Base-by-base conservation (phyloP, 164 flowering plant species). In the Stephania cephalantha region DNA sequence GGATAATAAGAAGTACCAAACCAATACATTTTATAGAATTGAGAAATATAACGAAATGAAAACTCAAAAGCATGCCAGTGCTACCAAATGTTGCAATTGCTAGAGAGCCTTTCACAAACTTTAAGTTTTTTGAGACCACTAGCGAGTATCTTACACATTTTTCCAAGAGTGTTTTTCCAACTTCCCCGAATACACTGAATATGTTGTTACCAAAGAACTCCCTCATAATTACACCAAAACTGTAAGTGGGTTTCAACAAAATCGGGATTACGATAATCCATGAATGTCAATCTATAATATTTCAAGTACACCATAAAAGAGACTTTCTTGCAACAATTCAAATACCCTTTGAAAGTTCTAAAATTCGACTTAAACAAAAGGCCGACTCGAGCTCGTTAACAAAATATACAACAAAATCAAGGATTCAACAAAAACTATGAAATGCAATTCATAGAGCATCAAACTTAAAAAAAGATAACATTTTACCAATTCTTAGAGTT, bases 401-500 rank as follows among this genome's bases (percentile, higher is more conserved):
- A 9, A 61, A 61, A 61, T 20, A 7, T 18, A 61, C 66, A 6
- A 61, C 20, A 61, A 58, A 58, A 13, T 22, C 17, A 58, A 58
- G 64, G 61, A 18, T 58, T 58, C 7, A 17, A 17, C 64, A 58
- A 17, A 58, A 58, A 17, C 17, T 22, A 58, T 2, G 22, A 58
- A 22, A 58, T 58, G 17, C 64, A 58, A 22, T 58, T 55, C 61
- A 10, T 55, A 0, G 18, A 55, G 61, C 18, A 55, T 6, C 18
- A 17, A 55, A 55, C 61, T 12, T n/a, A 12, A 12, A 55, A 1
- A 48, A 55, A n/a, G 3, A 58, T 5, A n/a, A 61, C 25, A 61
- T 18, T 18, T 83, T 77, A 96, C 98, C 97, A 94, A 78, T 82
- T 90, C 74, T 90, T 88, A 2, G 90, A 78, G 79, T 92, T 88